Evolutionary conservation across 352 stramenopile species (phyloP), one percentile per base, ranked within the genome.

Genomic region (Globisporangium paddicum): DNA sequence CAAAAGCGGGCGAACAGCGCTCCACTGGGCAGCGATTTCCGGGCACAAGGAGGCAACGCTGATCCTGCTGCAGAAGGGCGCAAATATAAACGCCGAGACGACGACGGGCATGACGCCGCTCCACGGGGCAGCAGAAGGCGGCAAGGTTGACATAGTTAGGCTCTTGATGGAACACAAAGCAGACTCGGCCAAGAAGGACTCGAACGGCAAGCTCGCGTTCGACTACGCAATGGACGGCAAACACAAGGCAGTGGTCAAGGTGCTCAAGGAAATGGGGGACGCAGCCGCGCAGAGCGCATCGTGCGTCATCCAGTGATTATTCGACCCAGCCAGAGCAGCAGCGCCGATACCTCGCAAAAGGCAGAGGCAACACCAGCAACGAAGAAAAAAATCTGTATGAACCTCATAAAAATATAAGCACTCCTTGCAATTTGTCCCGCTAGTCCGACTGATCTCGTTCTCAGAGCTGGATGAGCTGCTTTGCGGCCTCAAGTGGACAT

Each of bases 11-110:
- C 72, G 92, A 63, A 98, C 92, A 47, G 84, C 90, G 47, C 70
- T 98, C 7, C 92, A 98, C 69, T 98, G 91, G 91, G 89, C 92
- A 21, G 87, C 79, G 18, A 98, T 98, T 55, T 96, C 87, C 50
- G 91, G 92, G 5, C 90, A 98, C 67, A 96, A 95, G 74, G 87
- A 97, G 60, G 85, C 81, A 23, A 95, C 87, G 19, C 53, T 95
- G 18, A 69, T 96, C 47, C 60, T 96, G 47, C 57, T 97, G 16
- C 82, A 93, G 50, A 95, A 93, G 61, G 83, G 86, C 11, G 85
- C 86, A 26, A 77, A 91, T 55, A 89, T 98, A 55, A 93, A 97
- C 60, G 89, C 90, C 37, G 79, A 86, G 64, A 97, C 90, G 2
- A 95, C 84, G 54, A 96, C 85, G 46, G 89, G 88, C 23, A 96